Conservation (phyloP, 129 eudicot species). For the Ambrosia artemisiifolia region DNA sequence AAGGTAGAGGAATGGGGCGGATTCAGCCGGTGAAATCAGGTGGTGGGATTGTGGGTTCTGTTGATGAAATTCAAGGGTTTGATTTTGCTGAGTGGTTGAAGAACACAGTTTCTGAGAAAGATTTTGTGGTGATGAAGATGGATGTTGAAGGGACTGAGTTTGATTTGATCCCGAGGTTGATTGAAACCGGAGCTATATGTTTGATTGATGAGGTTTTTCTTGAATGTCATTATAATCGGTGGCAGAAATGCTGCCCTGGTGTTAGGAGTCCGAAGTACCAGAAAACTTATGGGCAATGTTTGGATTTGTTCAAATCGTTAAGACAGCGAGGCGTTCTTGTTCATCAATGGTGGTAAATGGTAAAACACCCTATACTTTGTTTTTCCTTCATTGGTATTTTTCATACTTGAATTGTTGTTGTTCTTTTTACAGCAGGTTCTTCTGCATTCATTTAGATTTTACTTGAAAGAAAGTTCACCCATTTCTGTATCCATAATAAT, state of each 20-base stretch:
- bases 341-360: constrained; percentile 92
- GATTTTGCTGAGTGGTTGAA: constrained; percentile 94
- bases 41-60: constrained; percentile 45
- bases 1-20: constrained; percentile 95
- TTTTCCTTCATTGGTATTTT: not conserved
- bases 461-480: not conserved
- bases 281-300: constrained; percentile 75
- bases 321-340: constrained; percentile 90
- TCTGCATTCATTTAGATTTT: constrained; percentile 13
- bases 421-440: not conserved
- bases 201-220: constrained; percentile 89
- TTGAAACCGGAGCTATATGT: constrained; percentile 88
- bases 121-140: constrained; percentile 97
- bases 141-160: constrained; percentile 98
- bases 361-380: constrained; percentile 9
- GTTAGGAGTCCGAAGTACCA: constrained; percentile 72
- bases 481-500: constrained; percentile 1
- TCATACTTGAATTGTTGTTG: constrained; percentile 21
- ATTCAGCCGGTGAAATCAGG: constrained; percentile 61
- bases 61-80: constrained; percentile 81
- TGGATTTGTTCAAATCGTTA: constrained; percentile 70
- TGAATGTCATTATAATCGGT: constrained; percentile 92
- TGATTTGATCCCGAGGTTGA: constrained; percentile 76
- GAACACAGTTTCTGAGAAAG: constrained; percentile 55
- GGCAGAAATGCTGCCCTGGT: constrained; percentile 98